Conservation (phyloP, 805 yeast species). For the Metschnikowia lunata region DNA sequence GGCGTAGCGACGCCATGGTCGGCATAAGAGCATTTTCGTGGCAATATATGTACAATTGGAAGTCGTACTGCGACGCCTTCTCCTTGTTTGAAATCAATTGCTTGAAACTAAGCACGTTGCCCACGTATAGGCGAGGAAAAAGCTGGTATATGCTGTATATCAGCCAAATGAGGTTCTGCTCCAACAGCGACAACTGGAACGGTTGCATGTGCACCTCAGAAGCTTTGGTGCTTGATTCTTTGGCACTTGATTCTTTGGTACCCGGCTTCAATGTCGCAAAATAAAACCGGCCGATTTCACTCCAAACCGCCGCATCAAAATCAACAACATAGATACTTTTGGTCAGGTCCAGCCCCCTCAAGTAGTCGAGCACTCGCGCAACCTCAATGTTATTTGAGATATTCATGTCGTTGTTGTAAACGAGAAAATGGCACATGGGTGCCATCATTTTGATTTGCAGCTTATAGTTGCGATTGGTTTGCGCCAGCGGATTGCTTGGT, state of each 20-base stretch:
- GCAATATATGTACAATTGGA: slow-evolving; percentile 19
- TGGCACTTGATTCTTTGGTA: background rate
- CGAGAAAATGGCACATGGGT: slow-evolving; percentile 28
- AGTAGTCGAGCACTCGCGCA: slow-evolving; percentile 16
- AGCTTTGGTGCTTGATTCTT: background rate
- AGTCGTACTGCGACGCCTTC: slow-evolving; percentile 7
- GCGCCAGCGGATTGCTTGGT: slow-evolving; percentile 8
- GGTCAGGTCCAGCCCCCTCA: slow-evolving; percentile 4
- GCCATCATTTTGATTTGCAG: slow-evolving; percentile 30
- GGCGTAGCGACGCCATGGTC: slow-evolving; percentile 8
- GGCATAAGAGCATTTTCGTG: slow-evolving; percentile 21
- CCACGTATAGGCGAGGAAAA: slow-evolving; percentile 26
- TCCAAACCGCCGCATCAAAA: slow-evolving; percentile 4
- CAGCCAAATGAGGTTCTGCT: slow-evolving; percentile 34
- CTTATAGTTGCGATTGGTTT: slow-evolving; percentile 29
- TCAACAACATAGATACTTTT: slow-evolving; percentile 10
- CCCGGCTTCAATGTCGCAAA: too few relatives aligned
- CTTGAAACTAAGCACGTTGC: slow-evolving; percentile 30
- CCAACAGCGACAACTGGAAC: slow-evolving; percentile 20
- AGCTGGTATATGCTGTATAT: slow-evolving; percentile 28
- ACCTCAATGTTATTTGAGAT: slow-evolving; percentile 16
- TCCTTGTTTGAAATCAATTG: slow-evolving; percentile 10
- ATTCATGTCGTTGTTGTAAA: slow-evolving; percentile 25
- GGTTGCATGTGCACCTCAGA: background rate
- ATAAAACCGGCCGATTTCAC: slow-evolving; percentile 4